These are phyloP conservation scores for Cucurbita argyrosperma DNA, from an alignment of 306 rosid genomes.

Conservation along the genomic window DNA sequence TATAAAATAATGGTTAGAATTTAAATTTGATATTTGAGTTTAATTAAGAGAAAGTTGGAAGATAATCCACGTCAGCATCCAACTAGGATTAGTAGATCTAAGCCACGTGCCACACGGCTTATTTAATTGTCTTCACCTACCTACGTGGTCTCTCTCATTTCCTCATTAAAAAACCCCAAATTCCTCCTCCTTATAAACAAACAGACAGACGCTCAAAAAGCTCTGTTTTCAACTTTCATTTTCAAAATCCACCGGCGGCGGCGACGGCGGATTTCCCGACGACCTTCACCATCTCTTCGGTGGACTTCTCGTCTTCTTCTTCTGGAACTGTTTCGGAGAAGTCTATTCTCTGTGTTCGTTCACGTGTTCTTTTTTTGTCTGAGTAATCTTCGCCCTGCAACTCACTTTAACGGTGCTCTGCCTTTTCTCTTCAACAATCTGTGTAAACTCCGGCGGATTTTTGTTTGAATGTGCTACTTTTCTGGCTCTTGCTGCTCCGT, in stretches of 20 bases:
- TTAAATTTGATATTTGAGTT: too few relatives aligned
- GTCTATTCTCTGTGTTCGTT: background rate
- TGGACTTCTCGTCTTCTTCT: background rate
- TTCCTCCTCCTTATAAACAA: background rate
- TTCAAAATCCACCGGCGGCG: background rate
- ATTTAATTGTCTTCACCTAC: conserved; percentile 5
- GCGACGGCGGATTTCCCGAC: background rate
- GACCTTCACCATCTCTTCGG: background rate
- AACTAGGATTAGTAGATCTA: background rate
- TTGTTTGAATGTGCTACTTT: background rate
- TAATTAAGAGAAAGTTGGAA: background rate
- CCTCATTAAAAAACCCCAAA: background rate
- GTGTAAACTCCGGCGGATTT: background rate
- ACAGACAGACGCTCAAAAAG: too few relatives aligned
- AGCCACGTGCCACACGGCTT: background rate
- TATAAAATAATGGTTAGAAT: too few relatives aligned
- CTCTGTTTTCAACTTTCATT: background rate
- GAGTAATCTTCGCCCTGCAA: background rate
- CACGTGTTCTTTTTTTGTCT: background rate
- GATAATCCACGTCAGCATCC: background rate
- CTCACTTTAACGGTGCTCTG: background rate
- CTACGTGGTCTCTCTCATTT: background rate
- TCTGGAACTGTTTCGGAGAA: background rate
- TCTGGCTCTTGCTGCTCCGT: background rate
- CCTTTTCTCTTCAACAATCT: background rate